These are phyloP conservation scores for Niveomyces coronatus DNA, from an alignment of 2,329 filamentous ascomycete species.

Conservation along the genomic window DNA sequence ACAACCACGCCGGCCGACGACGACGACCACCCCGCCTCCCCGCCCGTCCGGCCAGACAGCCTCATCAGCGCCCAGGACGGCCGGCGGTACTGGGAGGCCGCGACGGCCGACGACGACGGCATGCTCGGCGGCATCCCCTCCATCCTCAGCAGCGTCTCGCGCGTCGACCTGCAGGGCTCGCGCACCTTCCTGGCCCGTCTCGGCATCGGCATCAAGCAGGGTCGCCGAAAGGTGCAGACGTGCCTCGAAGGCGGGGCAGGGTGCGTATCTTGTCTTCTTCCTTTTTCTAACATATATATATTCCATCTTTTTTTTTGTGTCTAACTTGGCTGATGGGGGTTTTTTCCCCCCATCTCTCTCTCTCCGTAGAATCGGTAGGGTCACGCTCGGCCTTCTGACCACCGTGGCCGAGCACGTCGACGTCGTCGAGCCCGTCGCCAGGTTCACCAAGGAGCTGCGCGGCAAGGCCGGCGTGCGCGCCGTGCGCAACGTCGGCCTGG, in stretches of 20 bases:
- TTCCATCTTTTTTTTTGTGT: neutral
- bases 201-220: constrained; percentile 29
- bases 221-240: constrained; percentile 18
- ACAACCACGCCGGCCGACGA: too few species aligned
- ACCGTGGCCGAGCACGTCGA: constrained; percentile 63
- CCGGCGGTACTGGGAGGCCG: constrained; percentile 34
- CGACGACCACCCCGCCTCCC: too few species aligned
- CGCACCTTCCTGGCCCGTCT: constrained; percentile 60
- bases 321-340: too few species aligned
- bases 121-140: constrained; percentile 60
- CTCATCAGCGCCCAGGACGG: constrained; percentile 3
- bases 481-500: constrained; percentile 63
- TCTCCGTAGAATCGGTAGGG: constrained; percentile 60
- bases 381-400: constrained; percentile 69
- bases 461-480: constrained; percentile 47
- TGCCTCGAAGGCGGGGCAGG: constrained; percentile 31
- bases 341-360: too few species aligned
- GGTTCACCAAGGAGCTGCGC: constrained; percentile 59
- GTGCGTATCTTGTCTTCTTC: constrained; percentile 18
- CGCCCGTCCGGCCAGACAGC: too few species aligned
- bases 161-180: constrained; percentile 60
- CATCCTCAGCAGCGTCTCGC: constrained; percentile 33
- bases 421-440: constrained; percentile 72
- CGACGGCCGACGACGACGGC: constrained; percentile 45
- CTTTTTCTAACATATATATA: neutral